These are phyloP conservation scores for Mycena belliarum DNA, from an alignment of 768 basidiomycete species.

Conservation along the genomic window DNA sequence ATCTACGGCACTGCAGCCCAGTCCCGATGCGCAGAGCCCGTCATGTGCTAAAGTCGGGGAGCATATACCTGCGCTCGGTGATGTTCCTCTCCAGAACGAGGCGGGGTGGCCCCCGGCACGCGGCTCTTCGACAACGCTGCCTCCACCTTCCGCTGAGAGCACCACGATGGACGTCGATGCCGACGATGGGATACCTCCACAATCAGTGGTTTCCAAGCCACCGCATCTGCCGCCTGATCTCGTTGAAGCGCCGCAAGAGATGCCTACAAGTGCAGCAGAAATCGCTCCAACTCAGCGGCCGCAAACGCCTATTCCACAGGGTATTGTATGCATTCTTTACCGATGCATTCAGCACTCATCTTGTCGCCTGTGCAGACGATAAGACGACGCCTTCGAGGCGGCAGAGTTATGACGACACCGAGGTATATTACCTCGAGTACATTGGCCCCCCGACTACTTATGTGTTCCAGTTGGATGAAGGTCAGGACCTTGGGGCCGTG, in stretches of 20 bases:
- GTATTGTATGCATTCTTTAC: no score
- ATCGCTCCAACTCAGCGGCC: background rate
- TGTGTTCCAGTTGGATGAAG: background rate
- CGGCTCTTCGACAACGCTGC: background rate
- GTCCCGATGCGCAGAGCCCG: no score
- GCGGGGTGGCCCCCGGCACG: background rate
- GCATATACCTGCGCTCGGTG: background rate
- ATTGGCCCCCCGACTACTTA: conserved; percentile 5
- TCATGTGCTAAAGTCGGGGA: no score
- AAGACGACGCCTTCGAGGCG: background rate
- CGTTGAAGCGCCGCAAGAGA: background rate
- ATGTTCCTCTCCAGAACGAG: background rate
- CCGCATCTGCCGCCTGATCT: background rate
- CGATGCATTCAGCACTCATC: no score
- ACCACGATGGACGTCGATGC: conserved; percentile 4
- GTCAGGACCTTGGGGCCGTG: no score
- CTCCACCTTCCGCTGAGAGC: background rate
- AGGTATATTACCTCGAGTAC: conserved; percentile 19
- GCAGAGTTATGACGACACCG: conserved; percentile 19
- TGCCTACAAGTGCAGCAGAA: background rate
- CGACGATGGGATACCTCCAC: background rate
- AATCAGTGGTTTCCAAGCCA: background rate
- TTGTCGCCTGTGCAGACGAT: background rate
- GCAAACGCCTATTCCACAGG: no score
- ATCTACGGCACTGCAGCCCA: no score